Conservation (phyloP, 148 eudicot genomes). For the Persicaria maculosa region DNA sequence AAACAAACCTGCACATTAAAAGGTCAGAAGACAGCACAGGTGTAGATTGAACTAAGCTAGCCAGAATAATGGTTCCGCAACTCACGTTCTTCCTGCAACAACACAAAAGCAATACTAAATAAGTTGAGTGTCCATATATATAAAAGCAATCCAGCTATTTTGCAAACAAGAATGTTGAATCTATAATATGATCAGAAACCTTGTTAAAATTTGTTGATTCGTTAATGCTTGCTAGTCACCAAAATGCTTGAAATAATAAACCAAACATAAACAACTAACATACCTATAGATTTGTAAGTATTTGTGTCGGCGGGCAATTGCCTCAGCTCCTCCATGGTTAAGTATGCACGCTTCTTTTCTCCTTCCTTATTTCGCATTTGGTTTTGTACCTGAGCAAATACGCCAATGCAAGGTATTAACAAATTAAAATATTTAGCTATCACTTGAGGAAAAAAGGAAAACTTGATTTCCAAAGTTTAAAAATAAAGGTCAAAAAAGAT, state of each 20-base stretch:
- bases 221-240: neutral
- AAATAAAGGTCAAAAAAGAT: neutral
- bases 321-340: slow-evolving; percentile 84
- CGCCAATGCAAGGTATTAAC: slow-evolving; percentile 3
- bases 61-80: slow-evolving; percentile 19
- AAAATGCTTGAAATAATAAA: neutral
- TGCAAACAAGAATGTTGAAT: neutral
- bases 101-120: slow-evolving; percentile 7
- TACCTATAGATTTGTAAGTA: slow-evolving; percentile 93
- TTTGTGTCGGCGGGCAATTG: slow-evolving; percentile 80
- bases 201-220: neutral
- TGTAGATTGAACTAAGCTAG: slow-evolving; percentile 15
- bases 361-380: slow-evolving; percentile 78
- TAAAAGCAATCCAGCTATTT: neutral
- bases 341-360: slow-evolving; percentile 92
- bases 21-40: neutral
- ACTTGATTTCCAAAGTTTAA: neutral
- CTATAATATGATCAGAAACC: neutral
- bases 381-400: slow-evolving; percentile 51
- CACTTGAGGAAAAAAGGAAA: neutral
- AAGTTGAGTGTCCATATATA: neutral
- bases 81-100: slow-evolving; percentile 95
- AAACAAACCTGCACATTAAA: slow-evolving; percentile 52
- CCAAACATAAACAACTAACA: neutral
- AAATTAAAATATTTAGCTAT: neutral